These are phyloP conservation scores for Alternaria gaisen DNA, from an alignment of 2,329 filamentous ascomycete species.

Conservation along the genomic window DNA sequence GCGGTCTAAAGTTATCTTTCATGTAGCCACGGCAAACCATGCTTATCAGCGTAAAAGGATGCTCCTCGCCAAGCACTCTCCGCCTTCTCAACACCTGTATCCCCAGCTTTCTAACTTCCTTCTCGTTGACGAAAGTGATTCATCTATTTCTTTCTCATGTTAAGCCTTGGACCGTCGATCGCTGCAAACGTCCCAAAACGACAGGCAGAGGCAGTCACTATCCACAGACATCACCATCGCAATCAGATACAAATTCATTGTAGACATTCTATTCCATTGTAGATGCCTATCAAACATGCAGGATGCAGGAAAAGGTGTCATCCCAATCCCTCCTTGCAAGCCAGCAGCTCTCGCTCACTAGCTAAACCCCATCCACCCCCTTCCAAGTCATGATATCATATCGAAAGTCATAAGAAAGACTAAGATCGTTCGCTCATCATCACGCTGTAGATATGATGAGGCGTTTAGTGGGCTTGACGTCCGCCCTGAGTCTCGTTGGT, in stretches of 20 bases:
- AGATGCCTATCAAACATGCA: conserved; percentile 5
- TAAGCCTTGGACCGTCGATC: neutral
- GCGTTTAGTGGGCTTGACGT: conserved; percentile 41
- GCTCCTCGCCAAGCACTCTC: no score
- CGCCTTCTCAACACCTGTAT: no score
- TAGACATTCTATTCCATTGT: neutral
- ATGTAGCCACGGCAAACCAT: neutral
- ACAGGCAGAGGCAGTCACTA: neutral
- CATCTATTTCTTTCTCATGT: neutral
- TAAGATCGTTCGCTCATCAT: neutral
- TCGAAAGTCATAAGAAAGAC: conserved; percentile 25
- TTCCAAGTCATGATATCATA: conserved; percentile 27
- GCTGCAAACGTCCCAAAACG: neutral
- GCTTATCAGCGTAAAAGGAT: no score
- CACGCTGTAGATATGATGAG: conserved; percentile 2
- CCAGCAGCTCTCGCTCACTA: neutral
- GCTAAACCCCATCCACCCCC: neutral
- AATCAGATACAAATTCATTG: neutral
- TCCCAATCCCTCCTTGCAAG: conserved; percentile 12
- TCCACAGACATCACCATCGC: neutral
- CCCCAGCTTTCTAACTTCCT: no score
- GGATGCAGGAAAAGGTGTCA: conserved; percentile 9
- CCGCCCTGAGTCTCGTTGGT: conserved; percentile 54
- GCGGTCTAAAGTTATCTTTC: neutral
- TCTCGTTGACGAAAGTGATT: no score